These are phyloP conservation scores for Starmerella kuoi DNA, from an alignment of 805 yeast species.

Conservation along the genomic window DNA sequence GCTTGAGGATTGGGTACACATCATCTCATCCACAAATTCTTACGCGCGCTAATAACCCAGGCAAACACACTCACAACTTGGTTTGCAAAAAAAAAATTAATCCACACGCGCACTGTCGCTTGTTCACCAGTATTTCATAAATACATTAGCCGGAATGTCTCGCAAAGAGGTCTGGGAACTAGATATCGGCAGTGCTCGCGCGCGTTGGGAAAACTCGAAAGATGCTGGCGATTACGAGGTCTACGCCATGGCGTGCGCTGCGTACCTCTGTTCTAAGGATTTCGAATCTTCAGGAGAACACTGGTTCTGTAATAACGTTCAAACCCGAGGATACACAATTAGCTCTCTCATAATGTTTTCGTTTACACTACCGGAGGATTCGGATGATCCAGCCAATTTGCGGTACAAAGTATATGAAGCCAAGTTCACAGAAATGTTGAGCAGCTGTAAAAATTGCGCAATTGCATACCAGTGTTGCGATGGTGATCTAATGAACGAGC, in stretches of 20 bases:
- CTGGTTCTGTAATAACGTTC: constrained; percentile 18
- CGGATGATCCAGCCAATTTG: constrained; percentile 2
- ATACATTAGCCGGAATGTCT: constrained; percentile 6
- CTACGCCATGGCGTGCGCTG: constrained; percentile 14
- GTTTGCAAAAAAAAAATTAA: no score
- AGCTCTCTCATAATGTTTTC: constrained; percentile 18
- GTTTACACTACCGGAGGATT: constrained; percentile 7
- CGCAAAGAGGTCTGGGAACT: not conserved
- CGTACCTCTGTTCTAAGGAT: constrained; percentile 8
- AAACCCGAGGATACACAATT: constrained; percentile 4
- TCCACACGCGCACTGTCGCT: no score
- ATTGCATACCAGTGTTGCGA: constrained; percentile 12
- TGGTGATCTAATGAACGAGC: constrained; percentile 1
- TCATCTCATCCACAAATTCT: no score
- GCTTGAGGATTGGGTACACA: no score
- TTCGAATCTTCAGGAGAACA: constrained; percentile 4
- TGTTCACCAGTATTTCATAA: no score
- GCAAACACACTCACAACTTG: no score
- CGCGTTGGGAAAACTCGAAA: constrained; percentile 8
- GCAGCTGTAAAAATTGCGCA: constrained; percentile 14
- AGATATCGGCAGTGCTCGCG: not conserved
- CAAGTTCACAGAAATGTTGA: constrained; percentile 3
- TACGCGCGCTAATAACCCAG: no score
- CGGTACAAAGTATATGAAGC: constrained; percentile 1
- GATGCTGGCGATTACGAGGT: constrained; percentile 5